Evolutionary conservation across 1,139 yeast genomes (phyloP), one percentile per base, ranked within the genome.

Genomic region (Martiniozyma asiatica): DNA sequence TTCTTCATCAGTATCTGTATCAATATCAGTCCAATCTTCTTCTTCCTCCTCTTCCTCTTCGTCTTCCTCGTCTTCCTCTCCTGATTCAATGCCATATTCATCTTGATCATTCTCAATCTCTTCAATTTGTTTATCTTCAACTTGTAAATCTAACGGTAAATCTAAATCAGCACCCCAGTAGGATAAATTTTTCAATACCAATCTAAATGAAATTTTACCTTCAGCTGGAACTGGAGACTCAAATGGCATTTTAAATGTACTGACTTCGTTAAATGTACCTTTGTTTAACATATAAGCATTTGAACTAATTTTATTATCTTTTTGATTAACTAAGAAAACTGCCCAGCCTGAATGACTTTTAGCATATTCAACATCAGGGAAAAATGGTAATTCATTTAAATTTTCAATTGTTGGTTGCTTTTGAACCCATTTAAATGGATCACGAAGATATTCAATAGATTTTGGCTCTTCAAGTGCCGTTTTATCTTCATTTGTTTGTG

Each of bases 141-240:
- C 85, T 13, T 64, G 60, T 73, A 79, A 65, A 20, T 58, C 60
- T 34, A 79, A 48, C 9, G 84, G 79, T 39, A 76, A 63, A 46
- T 78, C 89, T 14, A 78, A 53, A 50, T 79, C 93, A 17, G 68
- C 57, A 4, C 87, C 84, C 48, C 73, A 79, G 51, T 78, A 79
- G 28, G 75, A 71, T 35, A 77, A 63, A 35, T 75, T 73, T 48
- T 70, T 75, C 45, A 79, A 53, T 14, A 74, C 51, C 22, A 79
- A 58, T 55, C 87, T 63, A 63, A 78, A 81, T 42, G 68, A 72
- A 47, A 59, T 71, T 16, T 57, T 59, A 21, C 92, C 94, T 17
- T 59, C 58, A 32, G 62, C 61, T 9, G 95, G 94, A 4, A 93
- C 70, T 33, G 92, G 82, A 32, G 69, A 61, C 10, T 76, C 56